Evolutionary conservation across 805 yeast species (phyloP), one percentile per base, ranked within the genome.

Genomic region (Maudiozyma turicensis): DNA sequence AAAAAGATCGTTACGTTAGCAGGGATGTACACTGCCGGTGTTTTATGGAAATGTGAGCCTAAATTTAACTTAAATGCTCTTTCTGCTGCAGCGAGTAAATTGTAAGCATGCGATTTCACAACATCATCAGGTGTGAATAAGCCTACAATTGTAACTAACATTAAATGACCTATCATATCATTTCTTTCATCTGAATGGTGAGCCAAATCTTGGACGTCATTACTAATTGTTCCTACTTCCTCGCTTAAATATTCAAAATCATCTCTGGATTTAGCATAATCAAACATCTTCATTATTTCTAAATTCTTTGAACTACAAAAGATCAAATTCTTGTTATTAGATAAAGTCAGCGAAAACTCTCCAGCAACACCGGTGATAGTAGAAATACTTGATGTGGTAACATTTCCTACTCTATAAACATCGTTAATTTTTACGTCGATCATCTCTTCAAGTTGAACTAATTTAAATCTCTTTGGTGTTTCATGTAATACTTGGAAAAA

Each of bases 251-350:
- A 58, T 31, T 67, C 69, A 45, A 72, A 74, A 37, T 70, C 72
- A 29, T 71, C 65, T 58, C 78, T 73, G 15, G 80, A 80, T 48
- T 82, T 79, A 0, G 88, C 77, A 56, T 82, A 83, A 55, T 83
- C 82, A 40, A 85, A 63, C 52, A 84, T 76, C 54, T 89, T 71
- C 66, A 85, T 74, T n/a, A 85, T 82, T 56, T 84, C 91, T 48
- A 76, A 60, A 53, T 72, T 74, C 56, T 77, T 78, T 1, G 73
- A 61, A 31, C 81, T 74, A 8, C 75, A 58, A 43, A 79, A 59
- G n/a, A 75, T 67, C 32, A 78, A 51, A 15, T 59, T 64, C 14
- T 52, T 57, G 5, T 69, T 70, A 47, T 68, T 63, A 28, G 53
- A 57, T 40, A 73, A 57, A 20, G 66, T 66, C 48, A 81, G 65